Percentiles rank a stretch among this genome's conserved stretches.
phyloP scores from a whole-genome alignment of 352 stramenopile species.

The Phytophthora fragariae region DNA sequence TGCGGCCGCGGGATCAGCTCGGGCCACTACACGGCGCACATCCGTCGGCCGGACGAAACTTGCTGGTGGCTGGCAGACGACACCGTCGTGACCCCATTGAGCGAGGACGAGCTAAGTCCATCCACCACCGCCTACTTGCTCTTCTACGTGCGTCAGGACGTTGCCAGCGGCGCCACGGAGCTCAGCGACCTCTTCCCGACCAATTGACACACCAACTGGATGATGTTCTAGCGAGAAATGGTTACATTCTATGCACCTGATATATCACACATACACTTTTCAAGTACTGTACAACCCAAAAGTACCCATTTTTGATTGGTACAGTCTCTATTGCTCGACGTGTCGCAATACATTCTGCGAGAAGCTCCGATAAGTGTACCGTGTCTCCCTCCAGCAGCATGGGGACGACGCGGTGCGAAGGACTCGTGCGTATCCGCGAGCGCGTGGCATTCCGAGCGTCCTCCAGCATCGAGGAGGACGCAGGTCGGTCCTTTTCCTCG shows the following conservation, averaged over 20 bases:
- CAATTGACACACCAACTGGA: conserved; percentile 20
- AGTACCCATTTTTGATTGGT: too few species aligned
- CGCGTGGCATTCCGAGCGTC: conserved; percentile 33
- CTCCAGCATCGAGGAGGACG: conserved; percentile 18
- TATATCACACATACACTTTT: conserved; percentile 14
- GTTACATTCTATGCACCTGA: conserved; percentile 15
- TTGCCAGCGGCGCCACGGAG: conserved; percentile 35
- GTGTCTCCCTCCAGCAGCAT: conserved; percentile 11
- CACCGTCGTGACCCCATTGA: conserved; percentile 44
- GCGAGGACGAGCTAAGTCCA: conserved; percentile 39
- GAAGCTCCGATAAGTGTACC: not conserved
- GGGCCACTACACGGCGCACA: conserved; percentile 93
- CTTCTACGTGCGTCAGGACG: conserved; percentile 72
- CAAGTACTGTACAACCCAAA: conserved; percentile 20
- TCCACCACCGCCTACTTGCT: conserved; percentile 73
- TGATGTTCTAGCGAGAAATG: not conserved
- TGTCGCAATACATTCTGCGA: conserved; percentile 11
- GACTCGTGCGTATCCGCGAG: conserved; percentile 55
- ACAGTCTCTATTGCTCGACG: not conserved
- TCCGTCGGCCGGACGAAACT: conserved; percentile 40
- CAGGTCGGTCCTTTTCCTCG: not conserved
- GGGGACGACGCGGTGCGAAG: conserved; percentile 38
- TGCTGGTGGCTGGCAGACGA: conserved; percentile 96
- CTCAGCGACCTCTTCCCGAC: conserved; percentile 42
- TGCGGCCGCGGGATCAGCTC: conserved; percentile 87